phyloP scores from a whole-genome alignment of 208 protist species.

The Novymonas esmeraldas region DNA sequence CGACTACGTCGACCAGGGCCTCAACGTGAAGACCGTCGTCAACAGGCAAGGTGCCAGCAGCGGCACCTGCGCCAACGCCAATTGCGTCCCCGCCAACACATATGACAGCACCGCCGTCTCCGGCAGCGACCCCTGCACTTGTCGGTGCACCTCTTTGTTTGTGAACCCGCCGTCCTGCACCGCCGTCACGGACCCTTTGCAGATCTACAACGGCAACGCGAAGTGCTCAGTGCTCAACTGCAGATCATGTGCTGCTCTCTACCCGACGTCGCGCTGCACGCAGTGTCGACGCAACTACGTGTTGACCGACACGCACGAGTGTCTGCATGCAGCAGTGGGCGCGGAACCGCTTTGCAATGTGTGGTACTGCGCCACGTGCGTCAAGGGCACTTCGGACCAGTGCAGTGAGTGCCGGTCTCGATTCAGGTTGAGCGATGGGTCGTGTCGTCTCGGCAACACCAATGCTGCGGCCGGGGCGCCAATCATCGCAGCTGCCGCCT shows the following conservation, averaged over 20 bases:
- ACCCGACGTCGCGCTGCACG: conserved; percentile 1
- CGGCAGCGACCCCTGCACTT: conserved; percentile 7
- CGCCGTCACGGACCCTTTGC: conserved; percentile 1
- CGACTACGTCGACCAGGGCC: neutral
- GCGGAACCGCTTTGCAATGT: neutral
- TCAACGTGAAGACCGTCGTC: conserved; percentile 2
- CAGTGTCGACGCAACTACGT: neutral
- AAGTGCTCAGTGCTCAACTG: neutral
- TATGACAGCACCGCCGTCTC: neutral
- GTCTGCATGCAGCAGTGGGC: no score
- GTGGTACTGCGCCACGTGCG: neutral
- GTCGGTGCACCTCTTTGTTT: conserved; percentile 8
- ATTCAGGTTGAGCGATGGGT: neutral
- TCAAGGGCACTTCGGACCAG: neutral
- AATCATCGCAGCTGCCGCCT: neutral
- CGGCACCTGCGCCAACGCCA: conserved; percentile 14
- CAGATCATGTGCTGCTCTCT: neutral
- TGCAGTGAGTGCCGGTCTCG: neutral
- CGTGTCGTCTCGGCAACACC: neutral
- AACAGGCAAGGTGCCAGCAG: neutral
- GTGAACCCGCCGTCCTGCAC: conserved; percentile 8
- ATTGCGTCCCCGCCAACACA: conserved; percentile 17
- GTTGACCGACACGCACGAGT: neutral
- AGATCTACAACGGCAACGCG: neutral
- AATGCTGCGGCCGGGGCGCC: neutral